A percentile compares a stretch with the other conserved stretches of the same genome.
Evolutionary conservation across 2,329 filamentous ascomycete genomes (phyloP).

Genomic region (Fusarium sublunatum): DNA sequence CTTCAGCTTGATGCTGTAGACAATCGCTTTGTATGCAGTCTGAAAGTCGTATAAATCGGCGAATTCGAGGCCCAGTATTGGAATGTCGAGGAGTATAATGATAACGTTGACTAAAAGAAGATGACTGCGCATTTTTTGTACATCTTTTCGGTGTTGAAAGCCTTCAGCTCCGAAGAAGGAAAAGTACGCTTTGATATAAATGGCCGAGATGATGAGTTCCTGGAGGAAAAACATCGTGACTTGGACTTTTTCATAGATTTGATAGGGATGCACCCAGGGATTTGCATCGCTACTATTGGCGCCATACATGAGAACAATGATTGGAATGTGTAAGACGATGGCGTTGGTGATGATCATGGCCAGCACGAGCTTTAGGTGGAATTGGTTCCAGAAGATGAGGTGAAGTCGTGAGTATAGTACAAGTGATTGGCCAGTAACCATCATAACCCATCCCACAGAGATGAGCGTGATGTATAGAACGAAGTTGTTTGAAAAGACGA

Average conservation of each 20-base stretch:
- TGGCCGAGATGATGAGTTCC: conserved; percentile 63
- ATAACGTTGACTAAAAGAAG: conserved; percentile 57
- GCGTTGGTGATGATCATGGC: conserved; percentile 68
- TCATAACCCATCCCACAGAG: conserved; percentile 51
- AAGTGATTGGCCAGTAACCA: conserved; percentile 70
- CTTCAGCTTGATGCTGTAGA: conserved; percentile 53
- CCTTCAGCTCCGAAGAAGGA: conserved; percentile 19
- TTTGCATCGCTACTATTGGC: conserved; percentile 51
- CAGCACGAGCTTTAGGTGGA: conserved; percentile 60
- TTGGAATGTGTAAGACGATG: conserved; percentile 60
- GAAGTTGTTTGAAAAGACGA: conserved; percentile 16
- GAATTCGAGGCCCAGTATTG: conserved; percentile 49
- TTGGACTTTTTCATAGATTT: conserved; percentile 64
- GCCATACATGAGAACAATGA: conserved; percentile 67
- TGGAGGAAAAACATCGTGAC: conserved; percentile 66
- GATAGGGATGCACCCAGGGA: conserved; percentile 50
- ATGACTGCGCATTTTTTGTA: conserved; percentile 46
- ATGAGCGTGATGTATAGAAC: conserved; percentile 45
- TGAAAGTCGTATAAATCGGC: conserved; percentile 51
- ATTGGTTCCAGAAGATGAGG: conserved; percentile 64
- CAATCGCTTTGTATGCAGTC: conserved; percentile 43
- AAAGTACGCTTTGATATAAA: conserved; percentile 57
- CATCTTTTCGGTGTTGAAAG: not conserved
- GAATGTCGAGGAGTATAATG: conserved; percentile 55
- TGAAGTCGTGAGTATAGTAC: conserved; percentile 73